Evolutionary conservation across 2,329 filamentous ascomycete species (phyloP).

Genomic region (Fusarium euwallaceae): DNA sequence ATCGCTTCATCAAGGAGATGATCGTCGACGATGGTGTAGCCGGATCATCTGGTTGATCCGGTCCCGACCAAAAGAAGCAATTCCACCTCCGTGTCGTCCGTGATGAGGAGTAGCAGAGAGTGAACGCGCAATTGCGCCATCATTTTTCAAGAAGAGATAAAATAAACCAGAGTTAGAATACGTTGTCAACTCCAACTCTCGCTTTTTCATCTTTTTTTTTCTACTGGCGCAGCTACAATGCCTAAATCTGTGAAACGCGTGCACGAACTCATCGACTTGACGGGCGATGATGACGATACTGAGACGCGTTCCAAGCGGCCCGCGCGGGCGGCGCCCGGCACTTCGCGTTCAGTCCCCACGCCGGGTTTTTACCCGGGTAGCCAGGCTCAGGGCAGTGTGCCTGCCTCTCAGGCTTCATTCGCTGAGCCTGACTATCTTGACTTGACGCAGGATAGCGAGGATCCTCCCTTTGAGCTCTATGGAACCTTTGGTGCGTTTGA

Average conservation of each 20-base stretch:
- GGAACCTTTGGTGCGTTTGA: conserved; percentile 57
- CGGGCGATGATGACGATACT: conserved; percentile 52
- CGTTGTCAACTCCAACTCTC: background rate
- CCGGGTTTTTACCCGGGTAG: conserved; percentile 16
- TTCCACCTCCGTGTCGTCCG: conserved; percentile 11
- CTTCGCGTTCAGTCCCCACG: conserved; percentile 4
- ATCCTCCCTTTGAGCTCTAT: conserved; percentile 60
- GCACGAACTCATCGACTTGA: conserved; percentile 57
- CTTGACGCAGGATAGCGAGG: conserved; percentile 60
- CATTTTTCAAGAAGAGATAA: background rate
- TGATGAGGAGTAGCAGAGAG: background rate
- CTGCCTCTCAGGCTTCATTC: conserved; percentile 28
- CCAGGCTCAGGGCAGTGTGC: conserved; percentile 25
- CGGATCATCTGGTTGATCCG: conserved; percentile 24
- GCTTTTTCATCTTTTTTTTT: background rate
- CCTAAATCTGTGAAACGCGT: conserved; percentile 52
- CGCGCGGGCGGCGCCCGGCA: conserved; percentile 27
- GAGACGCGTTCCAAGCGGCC: conserved; percentile 46
- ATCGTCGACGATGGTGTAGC: background rate
- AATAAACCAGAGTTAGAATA: background rate
- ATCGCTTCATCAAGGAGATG: background rate
- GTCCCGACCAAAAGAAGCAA: conserved; percentile 31
- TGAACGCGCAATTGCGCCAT: background rate
- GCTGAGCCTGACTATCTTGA: conserved; percentile 57
- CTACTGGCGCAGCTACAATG: conserved; percentile 25